A percentile compares a stretch with the other conserved stretches of the same genome.
Evolutionary conservation across 1,139 yeast genomes (phyloP).

Genomic region (Taiozyma sp.): DNA sequence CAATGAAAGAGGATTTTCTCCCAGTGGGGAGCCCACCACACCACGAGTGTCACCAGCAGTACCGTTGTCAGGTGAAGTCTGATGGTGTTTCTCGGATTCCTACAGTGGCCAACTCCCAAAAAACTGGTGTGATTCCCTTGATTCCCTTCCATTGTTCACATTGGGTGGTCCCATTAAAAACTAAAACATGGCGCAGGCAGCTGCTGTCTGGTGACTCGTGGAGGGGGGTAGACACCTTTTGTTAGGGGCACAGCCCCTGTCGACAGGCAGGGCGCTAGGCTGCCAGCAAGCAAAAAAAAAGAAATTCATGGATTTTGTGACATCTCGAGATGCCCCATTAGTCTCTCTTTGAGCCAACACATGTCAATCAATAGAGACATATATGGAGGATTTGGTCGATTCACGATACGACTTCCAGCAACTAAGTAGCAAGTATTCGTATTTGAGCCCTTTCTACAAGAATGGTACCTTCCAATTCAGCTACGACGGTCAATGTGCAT

Average conservation of each 20-base stretch:
- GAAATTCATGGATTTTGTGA: neutral
- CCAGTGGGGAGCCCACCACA: neutral
- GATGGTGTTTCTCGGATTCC: neutral
- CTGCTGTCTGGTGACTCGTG: too few species aligned
- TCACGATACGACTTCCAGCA: neutral
- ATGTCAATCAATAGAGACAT: neutral
- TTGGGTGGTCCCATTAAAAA: neutral
- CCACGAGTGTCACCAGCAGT: neutral
- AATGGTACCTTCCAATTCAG: conserved; percentile 4
- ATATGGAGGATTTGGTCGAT: neutral
- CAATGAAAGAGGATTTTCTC: too few species aligned
- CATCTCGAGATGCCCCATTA: neutral
- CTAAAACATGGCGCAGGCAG: too few species aligned
- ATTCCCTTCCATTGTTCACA: too few species aligned
- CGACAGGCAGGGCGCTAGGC: neutral
- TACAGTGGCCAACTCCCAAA: neutral
- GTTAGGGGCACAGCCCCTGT: too few species aligned
- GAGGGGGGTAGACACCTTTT: too few species aligned
- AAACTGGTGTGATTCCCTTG: too few species aligned
- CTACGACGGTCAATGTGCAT: conserved; percentile 14
- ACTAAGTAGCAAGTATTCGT: neutral
- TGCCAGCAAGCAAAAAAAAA: too few species aligned
- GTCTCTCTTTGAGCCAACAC: too few species aligned
- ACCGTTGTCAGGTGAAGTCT: neutral
- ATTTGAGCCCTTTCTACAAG: neutral